Base-by-base conservation (phyloP, 257 asterid genomes). In the Plantago major region DNA sequence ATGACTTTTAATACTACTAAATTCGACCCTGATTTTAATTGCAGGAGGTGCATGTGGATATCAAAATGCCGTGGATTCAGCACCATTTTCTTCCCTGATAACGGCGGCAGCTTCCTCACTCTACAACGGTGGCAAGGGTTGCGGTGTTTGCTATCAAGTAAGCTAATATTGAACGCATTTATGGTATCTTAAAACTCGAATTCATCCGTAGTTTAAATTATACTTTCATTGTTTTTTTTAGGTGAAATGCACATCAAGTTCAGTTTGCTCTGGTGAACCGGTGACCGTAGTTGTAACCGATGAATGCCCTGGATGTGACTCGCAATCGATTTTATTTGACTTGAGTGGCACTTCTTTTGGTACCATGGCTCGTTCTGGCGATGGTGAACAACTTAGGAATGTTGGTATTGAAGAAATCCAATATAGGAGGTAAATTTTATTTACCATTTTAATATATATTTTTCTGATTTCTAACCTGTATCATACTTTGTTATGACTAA, bases 81-180 rank as follows among this genome's bases (percentile, higher is more conserved):
- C 90, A 11, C 98, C 98, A 4, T 88, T 81, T 75, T 80, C 83
- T 56, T 85, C 95, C 26, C 71, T 76, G 50, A 72, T 88, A 67
- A 67, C 98, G 1, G 96, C 98, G 0, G 90, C 79, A 12, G 92
- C 88, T 65, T 70, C 89, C 14, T 78, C 95, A 18, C 58, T 88
- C 4, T 91, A 64, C 73, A 51, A 73, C 42, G 67, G 79, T 8
- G 94, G 97, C 72, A 76, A 70, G 71, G 89, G 77, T 9, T 91
- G 98, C 65, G 98, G 95, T 44, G 80, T 85, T 51, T 91, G 96
- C 28, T 91, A 74, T 73, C 84, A 88, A 89, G 96, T 87, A 45
- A 49, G 18, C 11, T 2, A 9, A 11, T n/a, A n/a, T 7, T 6
- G 7, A 9, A 17, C 33, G 17, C 7, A 6, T 42, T 46, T 33